Evolutionary conservation across 371 early-diverging fungal genomes (phyloP).

Genomic region (Haplosporangium sp.): DNA sequence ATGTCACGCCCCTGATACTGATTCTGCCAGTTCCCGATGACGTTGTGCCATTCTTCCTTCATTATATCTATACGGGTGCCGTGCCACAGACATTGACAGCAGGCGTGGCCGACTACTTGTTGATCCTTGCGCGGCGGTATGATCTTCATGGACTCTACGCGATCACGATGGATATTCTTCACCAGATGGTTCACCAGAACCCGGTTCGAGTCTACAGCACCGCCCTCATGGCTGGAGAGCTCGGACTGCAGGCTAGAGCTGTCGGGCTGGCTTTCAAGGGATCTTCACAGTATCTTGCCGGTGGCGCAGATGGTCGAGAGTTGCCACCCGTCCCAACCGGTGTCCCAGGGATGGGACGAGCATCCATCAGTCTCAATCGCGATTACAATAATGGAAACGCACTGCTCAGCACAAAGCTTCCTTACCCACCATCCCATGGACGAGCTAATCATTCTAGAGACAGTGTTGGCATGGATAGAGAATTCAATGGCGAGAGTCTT

Average conservation of each 20-base stretch:
- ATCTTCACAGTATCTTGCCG: neutral
- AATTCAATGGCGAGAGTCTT: slow-evolving; percentile 21
- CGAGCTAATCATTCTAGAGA: slow-evolving; percentile 21
- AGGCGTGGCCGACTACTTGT: slow-evolving; percentile 38
- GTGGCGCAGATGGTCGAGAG: slow-evolving; percentile 15
- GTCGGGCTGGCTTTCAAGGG: slow-evolving; percentile 34
- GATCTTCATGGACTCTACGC: slow-evolving; percentile 47
- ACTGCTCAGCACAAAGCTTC: slow-evolving; percentile 2
- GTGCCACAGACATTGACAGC: slow-evolving; percentile 23
- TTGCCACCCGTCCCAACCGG: slow-evolving; percentile 16
- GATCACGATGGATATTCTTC: slow-evolving; percentile 37
- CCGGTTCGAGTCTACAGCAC: slow-evolving; percentile 35
- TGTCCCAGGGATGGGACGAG: neutral
- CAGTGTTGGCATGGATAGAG: slow-evolving; percentile 48
- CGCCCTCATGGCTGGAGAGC: slow-evolving; percentile 44
- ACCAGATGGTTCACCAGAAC: slow-evolving; percentile 25
- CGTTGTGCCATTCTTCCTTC: slow-evolving; percentile 35
- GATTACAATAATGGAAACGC: neutral
- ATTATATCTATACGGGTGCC: slow-evolving; percentile 48
- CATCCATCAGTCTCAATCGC: slow-evolving; percentile 1
- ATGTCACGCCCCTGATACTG: slow-evolving; percentile 47
- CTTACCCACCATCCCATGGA: slow-evolving; percentile 8
- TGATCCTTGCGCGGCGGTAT: slow-evolving; percentile 42
- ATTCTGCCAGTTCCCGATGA: slow-evolving; percentile 44
- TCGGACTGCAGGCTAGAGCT: slow-evolving; percentile 46